Evolutionary conservation across 108 stramenopile genomes (phyloP), one percentile per base, ranked within the genome.

Genomic region (Cyclostephanos invisitatus): DNA sequence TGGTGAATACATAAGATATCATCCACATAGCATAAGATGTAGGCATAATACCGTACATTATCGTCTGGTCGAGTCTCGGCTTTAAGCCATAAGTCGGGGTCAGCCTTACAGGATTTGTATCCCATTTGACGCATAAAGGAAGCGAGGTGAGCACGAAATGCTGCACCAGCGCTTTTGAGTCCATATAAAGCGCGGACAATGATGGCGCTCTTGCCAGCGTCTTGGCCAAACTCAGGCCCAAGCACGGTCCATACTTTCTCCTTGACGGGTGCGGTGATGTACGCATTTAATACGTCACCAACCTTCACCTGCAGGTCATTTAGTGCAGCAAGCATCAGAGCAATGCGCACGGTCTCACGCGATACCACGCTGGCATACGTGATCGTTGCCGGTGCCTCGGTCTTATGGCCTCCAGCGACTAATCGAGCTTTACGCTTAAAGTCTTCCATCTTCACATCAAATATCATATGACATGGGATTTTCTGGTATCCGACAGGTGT

Each of bases 401-500:
- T 74, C 38, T 38, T 64, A 67, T 87, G 70, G 37, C 88, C 87
- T 12, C 65, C 83, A 15, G 83, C 85, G 0, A 86, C 84, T 77
- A 32, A 4, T 32, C 32, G 32, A 4, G 32, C 32, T 4, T 32
- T 32, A 32, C 32, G 32, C 4, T 32, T 32, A 4, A 32, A 32
- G 32, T 32, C 32, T 32, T 32, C 32, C 32, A 32, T 32, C 4
- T 32, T 32, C 4, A 32, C 32, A 4, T 32, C 32, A 32, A 32
- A 32, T 3, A 32, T 4, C 32, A 32, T 32, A 32, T 32, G 32
- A 4, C 32, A 32, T 2, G 32, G 32, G 32, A 32, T 32, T 32
- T 32, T 32, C 32, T 32, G 24, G 35, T 66, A 74, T 2, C 87
- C 87, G n/a, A 27, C 22, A 0, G 73, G 86, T n/a, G 71, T 22